Percentiles rank a stretch among this genome's conserved stretches.
Evolutionary conservation across 139 green algal genomes (phyloP).

Genomic region (Pseudopediastrum boryanum): DNA sequence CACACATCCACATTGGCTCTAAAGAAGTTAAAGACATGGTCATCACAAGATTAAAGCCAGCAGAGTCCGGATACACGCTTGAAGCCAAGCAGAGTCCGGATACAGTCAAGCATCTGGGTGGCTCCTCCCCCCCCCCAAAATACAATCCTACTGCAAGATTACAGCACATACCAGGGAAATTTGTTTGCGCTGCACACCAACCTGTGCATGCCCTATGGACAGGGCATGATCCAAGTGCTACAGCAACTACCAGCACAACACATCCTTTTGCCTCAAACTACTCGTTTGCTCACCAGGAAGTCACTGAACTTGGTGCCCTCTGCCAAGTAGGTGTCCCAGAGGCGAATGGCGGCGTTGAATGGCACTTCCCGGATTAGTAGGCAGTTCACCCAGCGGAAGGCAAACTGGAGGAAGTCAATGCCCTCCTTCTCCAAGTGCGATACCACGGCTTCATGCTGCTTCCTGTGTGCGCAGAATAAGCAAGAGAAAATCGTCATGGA

Average conservation of each 20-base stretch:
- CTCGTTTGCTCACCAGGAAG: slow-evolving; percentile 68
- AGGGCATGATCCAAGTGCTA: not conserved
- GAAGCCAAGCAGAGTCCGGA: not conserved
- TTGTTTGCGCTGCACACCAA: not conserved
- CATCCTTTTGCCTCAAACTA: not conserved
- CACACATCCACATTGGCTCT: not conserved
- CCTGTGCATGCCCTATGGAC: not conserved
- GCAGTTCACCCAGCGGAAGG: slow-evolving; percentile 99
- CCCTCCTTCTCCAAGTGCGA: slow-evolving; percentile 82
- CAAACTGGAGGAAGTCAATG: slow-evolving; percentile 97
- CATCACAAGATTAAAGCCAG: not conserved
- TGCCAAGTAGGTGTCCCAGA: slow-evolving; percentile 96
- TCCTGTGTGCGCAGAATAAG: slow-evolving; percentile 29
- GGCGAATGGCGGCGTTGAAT: slow-evolving; percentile 65
- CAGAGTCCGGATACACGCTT: not conserved
- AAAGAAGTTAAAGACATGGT: not conserved
- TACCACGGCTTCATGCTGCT: slow-evolving; percentile 52
- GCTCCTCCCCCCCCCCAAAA: not conserved
- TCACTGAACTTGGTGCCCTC: slow-evolving; percentile 76
- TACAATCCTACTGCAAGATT: not conserved
- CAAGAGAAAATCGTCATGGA: too few relatives aligned
- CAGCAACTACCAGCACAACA: not conserved
- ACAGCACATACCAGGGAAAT: too few relatives aligned
- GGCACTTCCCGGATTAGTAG: slow-evolving; percentile 90
- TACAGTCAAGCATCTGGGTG: not conserved